phyloP scores from a whole-genome alignment of 495 filamentous ascomycete species.

The Penicillium taxi region DNA sequence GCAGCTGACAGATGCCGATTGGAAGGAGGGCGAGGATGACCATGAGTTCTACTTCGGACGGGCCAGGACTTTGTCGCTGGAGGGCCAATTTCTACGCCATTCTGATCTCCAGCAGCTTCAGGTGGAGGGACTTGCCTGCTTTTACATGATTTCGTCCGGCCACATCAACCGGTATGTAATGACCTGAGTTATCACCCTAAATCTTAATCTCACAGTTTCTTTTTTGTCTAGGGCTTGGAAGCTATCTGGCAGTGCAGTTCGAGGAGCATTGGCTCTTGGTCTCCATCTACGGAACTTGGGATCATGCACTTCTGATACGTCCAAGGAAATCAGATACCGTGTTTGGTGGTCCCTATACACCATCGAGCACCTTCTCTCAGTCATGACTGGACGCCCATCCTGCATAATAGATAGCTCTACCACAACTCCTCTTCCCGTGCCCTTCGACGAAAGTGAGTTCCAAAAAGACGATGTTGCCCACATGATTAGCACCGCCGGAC shows the following conservation, averaged over 20 bases:
- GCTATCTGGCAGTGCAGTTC: constrained; percentile 48
- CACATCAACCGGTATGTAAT: constrained; percentile 51
- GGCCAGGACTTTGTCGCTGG: constrained; percentile 45
- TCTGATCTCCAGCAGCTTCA: constrained; percentile 52
- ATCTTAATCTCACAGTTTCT: constrained; percentile 6
- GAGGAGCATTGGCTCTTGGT: constrained; percentile 51
- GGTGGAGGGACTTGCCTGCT: constrained; percentile 47
- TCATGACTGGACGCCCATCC: constrained; percentile 54
- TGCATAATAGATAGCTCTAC: constrained; percentile 47
- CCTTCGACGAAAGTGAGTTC: constrained; percentile 44
- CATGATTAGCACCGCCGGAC: constrained; percentile 22
- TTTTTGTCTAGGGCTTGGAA: constrained; percentile 49
- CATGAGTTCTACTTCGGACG: constrained; percentile 50
- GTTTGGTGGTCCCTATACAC: constrained; percentile 56
- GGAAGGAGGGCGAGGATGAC: constrained; percentile 39
- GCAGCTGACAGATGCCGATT: constrained; percentile 37
- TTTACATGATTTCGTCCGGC: constrained; percentile 51
- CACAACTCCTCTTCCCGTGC: constrained; percentile 47
- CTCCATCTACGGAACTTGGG: constrained; percentile 52
- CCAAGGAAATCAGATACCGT: constrained; percentile 49
- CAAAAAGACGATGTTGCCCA: constrained; percentile 29
- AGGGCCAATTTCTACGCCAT: constrained; percentile 43
- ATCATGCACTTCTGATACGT: constrained; percentile 35
- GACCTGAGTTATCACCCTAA: background rate
- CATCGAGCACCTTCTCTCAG: constrained; percentile 48